These are phyloP conservation scores for Suillus sp. DNA, from an alignment of 768 basidiomycete genomes.

Conservation along the genomic window DNA sequence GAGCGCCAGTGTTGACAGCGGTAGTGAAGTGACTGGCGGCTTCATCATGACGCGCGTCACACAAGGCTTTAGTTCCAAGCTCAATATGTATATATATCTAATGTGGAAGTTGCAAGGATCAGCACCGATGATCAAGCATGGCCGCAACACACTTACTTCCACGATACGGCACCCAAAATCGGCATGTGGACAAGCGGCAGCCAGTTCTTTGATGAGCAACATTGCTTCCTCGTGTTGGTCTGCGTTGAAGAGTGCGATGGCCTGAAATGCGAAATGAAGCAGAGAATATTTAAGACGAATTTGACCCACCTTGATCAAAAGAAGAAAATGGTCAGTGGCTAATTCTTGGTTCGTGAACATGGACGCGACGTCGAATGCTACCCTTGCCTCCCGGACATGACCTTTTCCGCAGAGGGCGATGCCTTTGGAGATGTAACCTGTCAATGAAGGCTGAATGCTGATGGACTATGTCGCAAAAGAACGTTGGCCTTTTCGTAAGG, in stretches of 20 bases:
- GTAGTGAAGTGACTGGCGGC: neutral
- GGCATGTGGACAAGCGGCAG: neutral
- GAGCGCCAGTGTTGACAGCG: neutral
- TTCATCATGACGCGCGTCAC: neutral
- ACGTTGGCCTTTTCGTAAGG: neutral
- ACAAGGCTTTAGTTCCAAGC: neutral
- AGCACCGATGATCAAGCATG: neutral
- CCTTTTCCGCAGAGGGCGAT: neutral
- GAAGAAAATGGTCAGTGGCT: neutral
- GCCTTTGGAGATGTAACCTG: neutral
- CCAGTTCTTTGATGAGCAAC: neutral
- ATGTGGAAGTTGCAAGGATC: neutral
- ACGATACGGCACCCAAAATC: neutral
- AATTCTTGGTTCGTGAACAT: neutral
- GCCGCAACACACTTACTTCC: neutral
- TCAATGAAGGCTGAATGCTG: neutral
- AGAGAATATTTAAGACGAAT: neutral
- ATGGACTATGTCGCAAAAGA: neutral
- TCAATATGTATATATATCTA: neutral
- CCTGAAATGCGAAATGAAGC: neutral
- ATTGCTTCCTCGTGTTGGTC: neutral
- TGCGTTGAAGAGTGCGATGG: neutral
- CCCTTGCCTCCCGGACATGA: neutral
- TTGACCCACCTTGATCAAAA: neutral
- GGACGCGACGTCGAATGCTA: neutral